These are phyloP conservation scores for Fagopyrum esculentum DNA, from an alignment of 148 eudicot species.

Conservation along the genomic window DNA sequence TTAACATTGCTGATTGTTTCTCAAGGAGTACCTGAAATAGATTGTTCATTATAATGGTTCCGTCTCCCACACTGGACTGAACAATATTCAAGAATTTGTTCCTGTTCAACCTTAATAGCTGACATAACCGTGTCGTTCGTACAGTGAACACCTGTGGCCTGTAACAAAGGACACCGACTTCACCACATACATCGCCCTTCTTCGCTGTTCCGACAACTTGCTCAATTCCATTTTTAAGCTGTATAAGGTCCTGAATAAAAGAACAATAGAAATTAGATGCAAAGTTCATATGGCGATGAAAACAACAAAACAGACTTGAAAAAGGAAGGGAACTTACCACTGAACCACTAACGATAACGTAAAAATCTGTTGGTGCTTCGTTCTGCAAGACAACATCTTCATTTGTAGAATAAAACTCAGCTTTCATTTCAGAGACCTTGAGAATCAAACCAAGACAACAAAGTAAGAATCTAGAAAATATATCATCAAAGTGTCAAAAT, in stretches of 20 bases:
- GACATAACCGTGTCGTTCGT: slow-evolving; percentile 67
- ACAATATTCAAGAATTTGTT: slow-evolving; percentile 53
- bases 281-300: background rate
- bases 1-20: background rate
- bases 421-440: slow-evolving; percentile 95
- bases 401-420: slow-evolving; percentile 64
- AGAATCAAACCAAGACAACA: background rate
- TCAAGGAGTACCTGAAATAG: slow-evolving; percentile 47
- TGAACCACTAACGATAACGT: slow-evolving; percentile 71
- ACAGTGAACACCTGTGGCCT: slow-evolving; percentile 85
- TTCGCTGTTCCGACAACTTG: slow-evolving; percentile 44
- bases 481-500: background rate
- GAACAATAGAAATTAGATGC: background rate
- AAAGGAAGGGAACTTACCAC: slow-evolving; percentile 29
- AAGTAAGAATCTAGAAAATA: background rate
- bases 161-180: slow-evolving; percentile 86
- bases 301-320: background rate
- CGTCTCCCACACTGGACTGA: slow-evolving; percentile 62
- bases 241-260: slow-evolving; percentile 11
- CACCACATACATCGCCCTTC: slow-evolving; percentile 77
- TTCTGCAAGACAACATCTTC: slow-evolving; percentile 65
- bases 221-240: background rate
- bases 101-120: slow-evolving; percentile 59
- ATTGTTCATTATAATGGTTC: slow-evolving; percentile 66
- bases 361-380: slow-evolving; percentile 87